Evolutionary conservation across 805 yeast species (phyloP), one percentile per base, ranked within the genome.

Genomic region (Komagataella populi): DNA sequence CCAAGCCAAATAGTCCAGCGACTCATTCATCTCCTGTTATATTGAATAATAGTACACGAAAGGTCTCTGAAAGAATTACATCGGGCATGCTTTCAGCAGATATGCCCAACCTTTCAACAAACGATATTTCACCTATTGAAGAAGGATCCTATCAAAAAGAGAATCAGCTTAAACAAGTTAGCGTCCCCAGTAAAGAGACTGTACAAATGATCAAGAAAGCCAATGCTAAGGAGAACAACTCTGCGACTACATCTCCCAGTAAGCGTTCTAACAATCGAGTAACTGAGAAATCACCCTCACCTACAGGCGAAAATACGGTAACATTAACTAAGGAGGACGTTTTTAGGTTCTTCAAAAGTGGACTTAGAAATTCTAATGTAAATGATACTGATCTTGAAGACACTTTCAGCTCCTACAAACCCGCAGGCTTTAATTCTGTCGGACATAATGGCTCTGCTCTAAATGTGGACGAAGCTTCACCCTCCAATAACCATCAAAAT

Each of bases 61-160:
- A 30, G 39, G 39, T 30, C 4, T 30, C 39, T 30, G 39, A 30
- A 44, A 60, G 71, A 57, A 65, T 68, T 39, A 65, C 69, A 2
- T 66, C 70, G 2, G 71, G 71, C 6, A 67, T 67, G 71, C 55
- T 67, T 16, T 52, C 54, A 10, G 57, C 50, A 18, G 54, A 58
- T 5, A 67, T 62, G 49, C 71, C 71, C 1, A 65, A 67, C 50
- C 54, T 67, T n/a, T 66, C 70, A 3, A 65, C 64, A 45, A 52
- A 54, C 24, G 16, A 36, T 46, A 14, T 17, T 46, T 10, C 39
- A 22, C 12, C 39, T 2, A 4, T 14, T 30, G 39, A 30, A 2
- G 39, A 30, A 30, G 14, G 12, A 10, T 30, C n/a, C 5, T 30
- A 0, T 10, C 39, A 30, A 4, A 30, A 30, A 30, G 39, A 10